Percentiles rank a stretch among this genome's conserved stretches.
Evolutionary conservation across 2,329 filamentous ascomycete genomes (phyloP).

Genomic region (Calonectria henricotiae): DNA sequence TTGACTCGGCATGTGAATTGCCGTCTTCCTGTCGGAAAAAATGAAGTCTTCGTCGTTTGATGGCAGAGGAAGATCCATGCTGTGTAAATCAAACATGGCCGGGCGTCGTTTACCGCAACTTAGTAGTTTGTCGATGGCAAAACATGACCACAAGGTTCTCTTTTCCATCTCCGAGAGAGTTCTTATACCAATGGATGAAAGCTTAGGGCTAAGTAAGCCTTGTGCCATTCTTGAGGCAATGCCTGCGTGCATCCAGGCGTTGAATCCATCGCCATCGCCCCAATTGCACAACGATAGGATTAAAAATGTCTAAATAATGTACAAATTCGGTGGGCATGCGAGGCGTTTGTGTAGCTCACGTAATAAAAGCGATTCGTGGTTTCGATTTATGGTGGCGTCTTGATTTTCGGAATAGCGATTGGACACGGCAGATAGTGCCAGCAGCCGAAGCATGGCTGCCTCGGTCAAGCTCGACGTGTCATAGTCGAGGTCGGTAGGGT

Average conservation of each 20-base stretch:
- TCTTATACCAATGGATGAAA: slow-evolving; percentile 40
- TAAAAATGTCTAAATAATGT: slow-evolving; percentile 46
- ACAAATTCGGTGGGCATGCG: slow-evolving; percentile 37
- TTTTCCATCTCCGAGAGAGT: slow-evolving; percentile 47
- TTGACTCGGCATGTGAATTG: neutral
- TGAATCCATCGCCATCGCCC: slow-evolving; percentile 51
- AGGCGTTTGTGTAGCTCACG: slow-evolving; percentile 42
- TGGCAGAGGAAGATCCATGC: slow-evolving; percentile 41
- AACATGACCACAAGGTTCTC: slow-evolving; percentile 48
- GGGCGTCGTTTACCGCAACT: slow-evolving; percentile 48
- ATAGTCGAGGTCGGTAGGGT: slow-evolving; percentile 50
- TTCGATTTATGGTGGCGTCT: neutral
- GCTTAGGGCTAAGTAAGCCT: slow-evolving; percentile 44
- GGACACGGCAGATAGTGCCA: slow-evolving; percentile 42
- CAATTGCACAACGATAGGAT: slow-evolving; percentile 48
- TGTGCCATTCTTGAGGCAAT: slow-evolving; percentile 51
- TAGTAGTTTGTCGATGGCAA: slow-evolving; percentile 48
- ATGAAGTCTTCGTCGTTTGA: slow-evolving; percentile 45
- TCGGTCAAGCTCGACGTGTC: slow-evolving; percentile 26
- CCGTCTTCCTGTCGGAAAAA: slow-evolving; percentile 35
- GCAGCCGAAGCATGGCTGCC: slow-evolving; percentile 40
- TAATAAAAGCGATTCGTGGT: slow-evolving; percentile 26
- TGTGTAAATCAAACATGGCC: slow-evolving; percentile 45
- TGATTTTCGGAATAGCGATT: slow-evolving; percentile 35
- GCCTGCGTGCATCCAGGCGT: slow-evolving; percentile 51